Base-by-base conservation (phyloP, 169 alveolate species). In the Cyclospora cayetanensis region DNA sequence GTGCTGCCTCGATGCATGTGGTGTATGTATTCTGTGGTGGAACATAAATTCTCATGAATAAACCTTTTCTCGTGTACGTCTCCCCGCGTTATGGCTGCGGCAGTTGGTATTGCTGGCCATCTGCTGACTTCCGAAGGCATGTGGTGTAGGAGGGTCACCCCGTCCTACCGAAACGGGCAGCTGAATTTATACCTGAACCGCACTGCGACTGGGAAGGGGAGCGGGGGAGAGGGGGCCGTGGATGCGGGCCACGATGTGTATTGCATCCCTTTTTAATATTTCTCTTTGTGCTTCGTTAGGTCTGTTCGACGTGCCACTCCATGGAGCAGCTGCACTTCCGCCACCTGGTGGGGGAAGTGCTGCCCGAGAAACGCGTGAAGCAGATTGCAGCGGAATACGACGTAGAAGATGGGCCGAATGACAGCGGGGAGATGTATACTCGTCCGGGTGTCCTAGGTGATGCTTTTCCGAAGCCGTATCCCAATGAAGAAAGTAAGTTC, bases 251-350 rank as follows among this genome's bases (percentile, higher is more conserved):
- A n/a, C n/a, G n/a, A n/a, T n/a, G n/a, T n/a, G n/a, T n/a, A 22
- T 68, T 68, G 5, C 31, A 11, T 68, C 50, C 5, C 72, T 4
- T 27, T 39, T 55, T 55, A 12, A 42, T 1, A 4, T 18, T 25
- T 82, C 20, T 25, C 20, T 25, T 11, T 4, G 0, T 15, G 41
- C 68, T n/a, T n/a, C n/a, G n/a, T n/a, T n/a, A 84, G 91, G 91
- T 96, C 25, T 96, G 98, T 86, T 97, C 98, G 29, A 95, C 98
- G 20, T 96, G 98, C 77, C 98, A 96, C 90, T 96, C 98, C 41
- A 95, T 96, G 96, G 96, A 95, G 89, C 96, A 94, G 92, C 76
- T 95, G 72, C 96, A 95, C 72, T 96, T 96, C 90, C 97, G 98
- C 37, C 96, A 94, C 93, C 92, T 96, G 90, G 97, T 96, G 29